Conservation (phyloP, 306 rosid species). For the Cicer judaicum region DNA sequence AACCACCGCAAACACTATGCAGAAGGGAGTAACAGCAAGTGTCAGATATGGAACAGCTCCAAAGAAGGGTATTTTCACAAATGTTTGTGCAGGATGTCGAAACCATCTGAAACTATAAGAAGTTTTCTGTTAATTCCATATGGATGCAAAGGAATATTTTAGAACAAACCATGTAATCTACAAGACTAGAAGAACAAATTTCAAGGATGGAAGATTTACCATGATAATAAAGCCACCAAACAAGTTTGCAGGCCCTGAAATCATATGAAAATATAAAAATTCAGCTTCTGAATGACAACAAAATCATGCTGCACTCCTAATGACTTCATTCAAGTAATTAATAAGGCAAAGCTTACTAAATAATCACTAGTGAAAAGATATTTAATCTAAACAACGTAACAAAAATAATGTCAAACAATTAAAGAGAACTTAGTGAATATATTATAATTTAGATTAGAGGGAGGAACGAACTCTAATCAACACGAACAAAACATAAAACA, state of each 20-base stretch:
- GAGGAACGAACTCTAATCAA: slow-evolving; percentile 23
- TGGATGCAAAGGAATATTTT: slow-evolving; percentile 8
- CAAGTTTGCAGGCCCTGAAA: slow-evolving; percentile 99
- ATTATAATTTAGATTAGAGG: slow-evolving; percentile 26
- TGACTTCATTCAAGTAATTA: slow-evolving; percentile 20
- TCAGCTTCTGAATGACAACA: slow-evolving; percentile 37
- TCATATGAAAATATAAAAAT: slow-evolving; percentile 39
- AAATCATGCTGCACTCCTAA: slow-evolving; percentile 17
- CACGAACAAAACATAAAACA: slow-evolving; percentile 28
- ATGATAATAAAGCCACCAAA: slow-evolving; percentile 83
- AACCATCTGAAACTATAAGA: slow-evolving; percentile 94
- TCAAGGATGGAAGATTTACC: slow-evolving; percentile 56
- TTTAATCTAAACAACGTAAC: neutral
- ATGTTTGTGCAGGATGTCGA: slow-evolving; percentile 73
- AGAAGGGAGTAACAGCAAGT: slow-evolving; percentile 88
- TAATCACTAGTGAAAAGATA: neutral
- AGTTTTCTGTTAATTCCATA: slow-evolving; percentile 53
- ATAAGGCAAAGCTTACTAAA: slow-evolving; percentile 6
- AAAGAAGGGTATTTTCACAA: slow-evolving; percentile 77
- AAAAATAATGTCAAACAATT: slow-evolving; percentile 7
- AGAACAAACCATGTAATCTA: slow-evolving; percentile 12
- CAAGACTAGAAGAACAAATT: slow-evolving; percentile 5
- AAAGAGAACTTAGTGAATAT: slow-evolving; percentile 3
- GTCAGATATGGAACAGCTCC: slow-evolving; percentile 94
- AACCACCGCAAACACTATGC: slow-evolving; percentile 80